Conservation (phyloP, 2,329 filamentous ascomycete genomes). For the Paraphaeosphaeria sporulosa region DNA sequence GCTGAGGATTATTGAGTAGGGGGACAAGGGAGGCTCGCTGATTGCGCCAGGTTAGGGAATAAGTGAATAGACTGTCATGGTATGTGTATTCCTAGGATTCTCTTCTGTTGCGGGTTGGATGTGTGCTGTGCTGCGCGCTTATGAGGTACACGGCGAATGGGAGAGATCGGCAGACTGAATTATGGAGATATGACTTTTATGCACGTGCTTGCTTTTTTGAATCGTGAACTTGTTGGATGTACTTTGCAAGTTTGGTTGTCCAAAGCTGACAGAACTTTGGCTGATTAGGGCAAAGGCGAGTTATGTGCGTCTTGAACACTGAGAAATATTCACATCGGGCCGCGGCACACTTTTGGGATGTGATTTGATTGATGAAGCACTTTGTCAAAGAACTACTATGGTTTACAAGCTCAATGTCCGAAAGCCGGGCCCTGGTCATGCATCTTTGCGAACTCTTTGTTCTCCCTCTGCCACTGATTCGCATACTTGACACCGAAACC, state of each 20-base stretch:
- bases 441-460: slow-evolving; percentile 43
- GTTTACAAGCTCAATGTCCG: slow-evolving; percentile 24
- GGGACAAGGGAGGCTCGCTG: not conserved
- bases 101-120: not conserved
- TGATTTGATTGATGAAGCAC: not conserved
- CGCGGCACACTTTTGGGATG: not conserved
- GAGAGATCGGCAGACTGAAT: not conserved
- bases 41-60: not conserved
- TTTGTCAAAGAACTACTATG: not conserved
- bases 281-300: no score
- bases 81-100: not conserved
- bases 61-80: not conserved
- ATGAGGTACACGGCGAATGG: not conserved
- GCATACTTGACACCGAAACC: slow-evolving; percentile 47
- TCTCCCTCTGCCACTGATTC: slow-evolving; percentile 46
- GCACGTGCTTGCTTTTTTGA: no score
- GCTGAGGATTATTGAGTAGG: slow-evolving; percentile 69
- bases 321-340: not conserved
- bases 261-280: no score
- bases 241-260: no score
- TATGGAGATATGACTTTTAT: no score
- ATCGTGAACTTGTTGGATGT: no score
- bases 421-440: slow-evolving; percentile 32
- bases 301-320: no score
- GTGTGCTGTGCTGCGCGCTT: not conserved